Evolutionary conservation across 2,329 filamentous ascomycete genomes (phyloP).

Genomic region (Aureobasidium sp.): DNA sequence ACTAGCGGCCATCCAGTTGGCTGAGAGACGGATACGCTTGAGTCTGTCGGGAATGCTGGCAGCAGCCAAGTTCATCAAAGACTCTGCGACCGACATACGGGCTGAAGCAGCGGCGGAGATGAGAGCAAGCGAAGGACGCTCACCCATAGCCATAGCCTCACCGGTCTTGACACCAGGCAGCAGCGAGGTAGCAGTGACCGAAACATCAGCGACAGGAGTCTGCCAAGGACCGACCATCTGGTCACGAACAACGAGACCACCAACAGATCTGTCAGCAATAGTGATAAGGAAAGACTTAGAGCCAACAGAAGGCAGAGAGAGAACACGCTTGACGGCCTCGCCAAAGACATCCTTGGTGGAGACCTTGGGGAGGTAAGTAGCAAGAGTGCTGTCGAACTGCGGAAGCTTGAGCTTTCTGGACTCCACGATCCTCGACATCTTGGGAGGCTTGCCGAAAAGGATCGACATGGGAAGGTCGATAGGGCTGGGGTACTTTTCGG

Average conservation of each 20-base stretch:
- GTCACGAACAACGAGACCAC: conserved; percentile 78
- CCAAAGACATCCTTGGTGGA: conserved; percentile 25
- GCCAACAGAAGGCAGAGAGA: conserved; percentile 81
- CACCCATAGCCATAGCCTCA: conserved; percentile 97
- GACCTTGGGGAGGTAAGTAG: conserved; percentile 52
- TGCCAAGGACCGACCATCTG: conserved; percentile 98
- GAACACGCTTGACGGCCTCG: conserved; percentile 72
- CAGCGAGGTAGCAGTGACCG: conserved; percentile 80
- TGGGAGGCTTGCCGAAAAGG: conserved; percentile 80
- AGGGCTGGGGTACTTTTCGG: conserved; percentile 62
- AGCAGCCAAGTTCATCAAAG: conserved; percentile 85
- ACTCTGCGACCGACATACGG: conserved; percentile 92
- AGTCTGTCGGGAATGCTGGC: conserved; percentile 66
- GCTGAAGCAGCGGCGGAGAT: conserved; percentile 87
- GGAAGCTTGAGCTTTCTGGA: conserved; percentile 60
- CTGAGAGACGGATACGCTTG: conserved; percentile 75
- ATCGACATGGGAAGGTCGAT: conserved; percentile 86
- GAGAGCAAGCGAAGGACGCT: conserved; percentile 79
- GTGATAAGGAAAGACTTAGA: conserved; percentile 97
- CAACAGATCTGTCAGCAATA: conserved; percentile 86
- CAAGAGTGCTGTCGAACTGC: conserved; percentile 67
- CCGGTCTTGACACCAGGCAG: conserved; percentile 65
- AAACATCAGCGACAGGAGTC: conserved; percentile 85
- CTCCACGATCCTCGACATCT: conserved; percentile 65
- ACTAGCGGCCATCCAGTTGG: conserved; percentile 99